Base-by-base conservation (phyloP, 2,329 filamentous ascomycete genomes). In the Diaporthe nobilis region DNA sequence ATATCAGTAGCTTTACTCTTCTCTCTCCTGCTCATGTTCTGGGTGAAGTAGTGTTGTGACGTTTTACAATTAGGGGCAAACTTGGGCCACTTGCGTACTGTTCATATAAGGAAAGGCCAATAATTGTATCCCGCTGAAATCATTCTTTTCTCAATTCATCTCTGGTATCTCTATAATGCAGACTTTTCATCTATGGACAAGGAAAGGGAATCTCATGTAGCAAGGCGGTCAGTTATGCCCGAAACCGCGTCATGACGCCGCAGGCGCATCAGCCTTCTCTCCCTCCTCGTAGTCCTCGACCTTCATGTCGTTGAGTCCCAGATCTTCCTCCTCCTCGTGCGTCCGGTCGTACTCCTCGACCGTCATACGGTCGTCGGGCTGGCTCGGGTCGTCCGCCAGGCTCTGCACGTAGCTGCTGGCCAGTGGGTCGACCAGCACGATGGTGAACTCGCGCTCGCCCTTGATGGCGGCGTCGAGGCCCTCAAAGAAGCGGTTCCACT, bases 391-490 rank as follows among this genome's bases (percentile, higher is more conserved):
- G 34, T 95, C 92, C 6, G 92, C 94, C 76, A 98, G 89, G 81
- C 96, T 95, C 86, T 99, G 97, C 61, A 99, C 94, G 82, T 98
- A 99, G 82, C 95, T 98, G 83, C 94, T 94, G 15, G 96, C 97
- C 78, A 98, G 87, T 0, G 97, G 97, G 82, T 99, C 97, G 77
- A 93, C 91, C 49, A 99, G 89, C 7, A 97, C 89, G 75, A 98
- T 88, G 7, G 92, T 95, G 83, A 98, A 99, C 78, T 93, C 91
- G 82, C 91, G 90, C 61, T 95, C 90, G 73, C 96, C 96, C 68
- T 89, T 90, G 82, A 98, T 97, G 47, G 97, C 97, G 12, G 89
- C 86, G 58, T 94, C 90, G 15, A 99, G 89, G 20, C 90, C 90
- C 42, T 86, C 87, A 82, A 99, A 99, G 88, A 99, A 99, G 31